phyloP scores from a whole-genome alignment of 768 basidiomycete genomes.

The Russula sp. region DNA sequence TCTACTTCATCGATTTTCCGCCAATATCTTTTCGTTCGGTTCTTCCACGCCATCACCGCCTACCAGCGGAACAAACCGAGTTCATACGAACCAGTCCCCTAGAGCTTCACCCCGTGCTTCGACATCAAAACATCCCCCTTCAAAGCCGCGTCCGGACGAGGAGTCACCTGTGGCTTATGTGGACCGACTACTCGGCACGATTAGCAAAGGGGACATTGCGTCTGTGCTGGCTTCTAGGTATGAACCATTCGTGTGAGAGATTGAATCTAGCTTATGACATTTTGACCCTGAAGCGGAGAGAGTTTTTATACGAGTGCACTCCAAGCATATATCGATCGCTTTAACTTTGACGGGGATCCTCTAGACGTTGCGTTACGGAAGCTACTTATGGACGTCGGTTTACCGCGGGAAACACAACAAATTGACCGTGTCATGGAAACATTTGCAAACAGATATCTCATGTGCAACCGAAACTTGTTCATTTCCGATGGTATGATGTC shows the following conservation, averaged over 20 bases:
- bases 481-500: constrained; percentile 59
- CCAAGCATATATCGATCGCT: constrained; percentile 65
- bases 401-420: constrained; percentile 96
- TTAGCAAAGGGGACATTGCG: constrained; percentile 77
- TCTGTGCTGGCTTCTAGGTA: constrained; percentile 80
- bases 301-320: constrained; percentile 67
- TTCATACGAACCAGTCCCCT: constrained; percentile 30
- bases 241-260: constrained; percentile 21
- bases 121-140: constrained; percentile 45
- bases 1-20: constrained; percentile 64
- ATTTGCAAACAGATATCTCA: constrained; percentile 80
- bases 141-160: constrained; percentile 50
- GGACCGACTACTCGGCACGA: constrained; percentile 55
- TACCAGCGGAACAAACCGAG: constrained; percentile 28
- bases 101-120: constrained; percentile 47
- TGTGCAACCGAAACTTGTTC: constrained; percentile 82
- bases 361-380: constrained; percentile 89
- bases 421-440: constrained; percentile 97
- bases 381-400: constrained; percentile 84
- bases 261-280: constrained; percentile 14
- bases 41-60: constrained; percentile 40
- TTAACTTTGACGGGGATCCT: constrained; percentile 76
- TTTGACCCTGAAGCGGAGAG: constrained; percentile 54
- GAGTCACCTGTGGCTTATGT: constrained; percentile 76
- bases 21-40: constrained; percentile 57